These are phyloP conservation scores for Bothriochloa decipiens DNA, from an alignment of 176 grass and related monocot genomes.

Conservation along the genomic window DNA sequence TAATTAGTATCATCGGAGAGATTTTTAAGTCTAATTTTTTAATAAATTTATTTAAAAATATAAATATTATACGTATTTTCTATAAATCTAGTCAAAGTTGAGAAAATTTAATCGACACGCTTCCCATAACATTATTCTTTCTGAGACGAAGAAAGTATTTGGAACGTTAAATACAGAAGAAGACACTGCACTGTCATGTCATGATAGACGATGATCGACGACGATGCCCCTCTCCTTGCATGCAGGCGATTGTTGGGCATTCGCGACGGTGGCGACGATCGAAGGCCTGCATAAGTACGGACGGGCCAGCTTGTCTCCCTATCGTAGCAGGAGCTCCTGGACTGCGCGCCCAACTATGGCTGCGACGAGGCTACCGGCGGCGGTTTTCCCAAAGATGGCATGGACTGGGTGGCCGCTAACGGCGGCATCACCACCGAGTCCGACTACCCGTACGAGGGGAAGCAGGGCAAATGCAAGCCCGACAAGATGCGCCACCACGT, in stretches of 20 bases:
- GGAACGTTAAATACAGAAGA: no score
- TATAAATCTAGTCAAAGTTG: no score
- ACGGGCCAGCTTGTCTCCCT: slow-evolving; percentile 20
- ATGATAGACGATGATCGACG: no score
- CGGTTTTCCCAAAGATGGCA: background rate
- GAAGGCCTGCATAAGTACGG: slow-evolving; percentile 46
- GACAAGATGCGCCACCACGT: background rate
- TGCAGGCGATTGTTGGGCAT: slow-evolving; percentile 41
- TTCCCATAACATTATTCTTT: no score
- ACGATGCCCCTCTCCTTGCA: no score
- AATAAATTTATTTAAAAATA: no score
- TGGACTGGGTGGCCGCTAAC: slow-evolving; percentile 19
- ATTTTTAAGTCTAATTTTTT: no score
- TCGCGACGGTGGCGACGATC: slow-evolving; percentile 41
- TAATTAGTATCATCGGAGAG: no score
- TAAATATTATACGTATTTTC: no score
- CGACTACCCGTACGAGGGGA: slow-evolving; percentile 25
- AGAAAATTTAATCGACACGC: no score
- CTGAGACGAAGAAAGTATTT: no score
- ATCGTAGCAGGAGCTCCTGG: slow-evolving; percentile 51
- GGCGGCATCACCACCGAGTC: slow-evolving; percentile 36
- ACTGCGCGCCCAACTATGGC: background rate
- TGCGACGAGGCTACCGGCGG: slow-evolving; percentile 42
- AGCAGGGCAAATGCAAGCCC: background rate
- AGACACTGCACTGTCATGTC: no score